These are phyloP conservation scores for Scheffersomyces parashehatae DNA, from an alignment of 1,139 yeast genomes.

Conservation along the genomic window DNA sequence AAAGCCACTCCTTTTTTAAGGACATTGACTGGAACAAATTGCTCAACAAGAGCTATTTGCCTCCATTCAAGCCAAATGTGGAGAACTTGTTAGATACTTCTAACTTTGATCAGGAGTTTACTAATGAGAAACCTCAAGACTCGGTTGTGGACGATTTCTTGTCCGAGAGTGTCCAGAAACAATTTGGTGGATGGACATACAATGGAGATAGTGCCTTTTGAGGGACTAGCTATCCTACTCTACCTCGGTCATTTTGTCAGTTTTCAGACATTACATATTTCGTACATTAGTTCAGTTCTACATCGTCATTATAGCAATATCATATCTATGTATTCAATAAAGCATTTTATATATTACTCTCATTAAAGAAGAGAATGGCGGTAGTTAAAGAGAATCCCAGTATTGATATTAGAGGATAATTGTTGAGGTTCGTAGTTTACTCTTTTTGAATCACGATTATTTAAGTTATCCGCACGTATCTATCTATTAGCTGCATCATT, in stretches of 20 bases:
- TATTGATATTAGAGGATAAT: no score
- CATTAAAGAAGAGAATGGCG: no score
- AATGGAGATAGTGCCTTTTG: slow-evolving; percentile 54
- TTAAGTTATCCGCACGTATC: not conserved
- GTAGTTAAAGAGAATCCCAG: no score
- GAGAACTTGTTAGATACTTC: slow-evolving; percentile 85
- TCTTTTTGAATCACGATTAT: no score
- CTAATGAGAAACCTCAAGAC: slow-evolving; percentile 91
- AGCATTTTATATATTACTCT: no score
- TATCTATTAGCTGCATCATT: slow-evolving; percentile 38
- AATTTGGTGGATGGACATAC: slow-evolving; percentile 98
- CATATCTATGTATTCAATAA: no score
- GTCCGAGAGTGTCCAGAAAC: slow-evolving; percentile 90
- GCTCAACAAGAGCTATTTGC: slow-evolving; percentile 83
- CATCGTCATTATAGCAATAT: no score
- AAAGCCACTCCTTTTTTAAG: slow-evolving; percentile 81
- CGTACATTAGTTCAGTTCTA: no score
- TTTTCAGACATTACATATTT: no score
- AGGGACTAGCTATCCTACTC: not conserved
- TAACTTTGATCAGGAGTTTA: slow-evolving; percentile 90
- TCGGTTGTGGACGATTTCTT: slow-evolving; percentile 90
- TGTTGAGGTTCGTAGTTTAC: no score
- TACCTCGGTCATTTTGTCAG: no score
- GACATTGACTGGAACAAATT: slow-evolving; percentile 91
- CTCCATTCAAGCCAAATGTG: slow-evolving; percentile 94